A percentile compares a stretch with the other conserved stretches of the same genome.
Conservation (phyloP, 306 rosid genomes). For the Rosa lucieae region DNA sequence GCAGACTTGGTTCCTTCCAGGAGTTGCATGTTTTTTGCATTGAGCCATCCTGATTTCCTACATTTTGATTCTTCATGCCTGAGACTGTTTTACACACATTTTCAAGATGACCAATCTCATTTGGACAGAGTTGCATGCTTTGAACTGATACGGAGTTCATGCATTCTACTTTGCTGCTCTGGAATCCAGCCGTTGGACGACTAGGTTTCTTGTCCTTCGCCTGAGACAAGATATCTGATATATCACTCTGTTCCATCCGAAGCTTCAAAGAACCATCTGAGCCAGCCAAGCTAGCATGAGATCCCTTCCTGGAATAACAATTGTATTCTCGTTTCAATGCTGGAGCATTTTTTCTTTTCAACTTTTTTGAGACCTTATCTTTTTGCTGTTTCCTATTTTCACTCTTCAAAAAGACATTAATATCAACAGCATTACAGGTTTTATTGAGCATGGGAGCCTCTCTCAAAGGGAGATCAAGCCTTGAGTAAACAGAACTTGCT, state of each 20-base stretch:
- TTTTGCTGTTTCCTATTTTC: conserved; percentile 48
- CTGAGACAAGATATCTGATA: conserved; percentile 32
- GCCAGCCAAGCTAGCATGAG: conserved; percentile 35
- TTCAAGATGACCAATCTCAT: conserved; percentile 33
- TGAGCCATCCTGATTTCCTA: conserved; percentile 37
- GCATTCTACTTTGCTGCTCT: conserved; percentile 32
- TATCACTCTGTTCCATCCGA: conserved; percentile 39
- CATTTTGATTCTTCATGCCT: conserved; percentile 29
- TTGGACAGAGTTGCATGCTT: conserved; percentile 31
- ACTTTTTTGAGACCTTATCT: conserved; percentile 42
- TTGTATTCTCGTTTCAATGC: conserved; percentile 43
- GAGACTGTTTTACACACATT: conserved; percentile 25
- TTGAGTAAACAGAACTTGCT: conserved; percentile 37
- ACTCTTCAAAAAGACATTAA: conserved; percentile 18
- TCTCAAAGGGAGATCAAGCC: conserved; percentile 31
- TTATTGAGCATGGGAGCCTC: conserved; percentile 41
- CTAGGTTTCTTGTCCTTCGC: conserved; percentile 30
- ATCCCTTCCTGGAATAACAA: conserved; percentile 48
- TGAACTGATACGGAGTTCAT: conserved; percentile 40
- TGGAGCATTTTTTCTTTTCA: conserved; percentile 42
- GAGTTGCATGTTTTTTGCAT: conserved; percentile 29
- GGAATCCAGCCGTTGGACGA: conserved; percentile 24
- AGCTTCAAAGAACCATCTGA: conserved; percentile 37
- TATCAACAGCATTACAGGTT: conserved; percentile 31
- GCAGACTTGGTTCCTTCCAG: conserved; percentile 31